Percentiles rank a stretch among this genome's conserved stretches.
phyloP scores from a whole-genome alignment of 768 basidiomycete species.

The Termitomyces titanicus region DNA sequence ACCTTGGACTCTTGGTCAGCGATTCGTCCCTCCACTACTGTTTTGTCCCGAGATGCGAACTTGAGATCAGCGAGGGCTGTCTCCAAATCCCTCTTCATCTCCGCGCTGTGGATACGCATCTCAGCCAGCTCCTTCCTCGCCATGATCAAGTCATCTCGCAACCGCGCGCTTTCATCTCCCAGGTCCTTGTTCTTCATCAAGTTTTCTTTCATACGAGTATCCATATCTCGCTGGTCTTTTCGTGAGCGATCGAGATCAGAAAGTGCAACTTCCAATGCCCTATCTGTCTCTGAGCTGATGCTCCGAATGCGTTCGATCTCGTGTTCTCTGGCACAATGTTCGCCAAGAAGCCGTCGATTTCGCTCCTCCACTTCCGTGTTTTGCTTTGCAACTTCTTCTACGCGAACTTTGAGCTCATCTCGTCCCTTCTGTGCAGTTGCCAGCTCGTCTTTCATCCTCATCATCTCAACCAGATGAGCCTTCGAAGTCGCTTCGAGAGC shows the following conservation, averaged over 20 bases:
- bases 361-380: background rate
- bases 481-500: background rate
- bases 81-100: background rate
- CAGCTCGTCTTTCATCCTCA: background rate
- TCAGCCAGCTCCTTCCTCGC: background rate
- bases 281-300: background rate
- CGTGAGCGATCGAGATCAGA: background rate
- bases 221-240: background rate
- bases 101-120: background rate
- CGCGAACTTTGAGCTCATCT: background rate
- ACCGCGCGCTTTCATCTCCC: background rate
- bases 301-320: background rate
- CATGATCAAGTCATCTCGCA: background rate
- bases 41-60: background rate
- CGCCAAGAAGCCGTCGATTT: background rate
- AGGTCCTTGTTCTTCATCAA: background rate
- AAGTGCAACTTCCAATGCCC: background rate
- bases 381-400: background rate
- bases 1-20: background rate
- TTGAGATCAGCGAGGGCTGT: background rate
- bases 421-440: background rate
- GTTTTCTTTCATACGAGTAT: background rate
- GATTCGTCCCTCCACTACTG: background rate
- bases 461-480: background rate
- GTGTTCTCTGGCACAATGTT: background rate